Conservation (phyloP, 2,329 filamentous ascomycete species). For the Penicillium psychrosexuale region DNA sequence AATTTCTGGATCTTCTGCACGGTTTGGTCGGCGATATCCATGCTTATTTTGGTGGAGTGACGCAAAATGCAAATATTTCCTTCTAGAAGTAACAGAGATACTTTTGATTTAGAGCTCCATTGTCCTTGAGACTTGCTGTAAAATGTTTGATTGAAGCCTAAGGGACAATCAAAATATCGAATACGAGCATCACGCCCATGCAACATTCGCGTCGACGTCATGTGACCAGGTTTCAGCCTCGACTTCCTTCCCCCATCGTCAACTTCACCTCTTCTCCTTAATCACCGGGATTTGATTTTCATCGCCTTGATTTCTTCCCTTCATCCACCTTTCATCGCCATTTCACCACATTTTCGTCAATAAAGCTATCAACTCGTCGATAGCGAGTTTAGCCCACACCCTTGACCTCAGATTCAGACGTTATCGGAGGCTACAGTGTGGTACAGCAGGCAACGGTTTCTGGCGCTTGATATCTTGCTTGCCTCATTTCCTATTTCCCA, state of each 20-base stretch:
- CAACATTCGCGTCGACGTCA: constrained; percentile 5
- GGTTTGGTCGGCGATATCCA: constrained; percentile 34
- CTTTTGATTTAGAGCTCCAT: background rate
- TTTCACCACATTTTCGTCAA: background rate
- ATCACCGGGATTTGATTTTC: background rate
- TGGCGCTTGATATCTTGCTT: constrained; percentile 13
- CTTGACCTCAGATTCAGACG: constrained; percentile 9
- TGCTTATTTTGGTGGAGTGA: constrained; percentile 11
- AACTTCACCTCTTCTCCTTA: constrained; percentile 4
- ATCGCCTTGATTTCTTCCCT: background rate
- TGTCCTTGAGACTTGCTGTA: background rate
- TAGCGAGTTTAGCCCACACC: background rate
- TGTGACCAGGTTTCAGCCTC: constrained; percentile 7
- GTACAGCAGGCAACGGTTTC: constrained; percentile 12
- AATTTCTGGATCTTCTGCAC: constrained; percentile 37
- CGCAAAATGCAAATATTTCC: background rate
- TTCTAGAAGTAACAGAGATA: background rate
- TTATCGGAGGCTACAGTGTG: constrained; percentile 12
- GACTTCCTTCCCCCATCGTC: constrained; percentile 4
- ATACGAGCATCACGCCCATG: constrained; percentile 1
- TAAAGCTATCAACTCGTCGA: background rate
- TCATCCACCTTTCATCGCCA: background rate
- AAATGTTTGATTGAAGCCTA: background rate
- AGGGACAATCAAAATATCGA: constrained; percentile 1
- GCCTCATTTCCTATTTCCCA: constrained; percentile 17